Base-by-base conservation (phyloP, 148 eudicot species). In the Arbutus unedo region DNA sequence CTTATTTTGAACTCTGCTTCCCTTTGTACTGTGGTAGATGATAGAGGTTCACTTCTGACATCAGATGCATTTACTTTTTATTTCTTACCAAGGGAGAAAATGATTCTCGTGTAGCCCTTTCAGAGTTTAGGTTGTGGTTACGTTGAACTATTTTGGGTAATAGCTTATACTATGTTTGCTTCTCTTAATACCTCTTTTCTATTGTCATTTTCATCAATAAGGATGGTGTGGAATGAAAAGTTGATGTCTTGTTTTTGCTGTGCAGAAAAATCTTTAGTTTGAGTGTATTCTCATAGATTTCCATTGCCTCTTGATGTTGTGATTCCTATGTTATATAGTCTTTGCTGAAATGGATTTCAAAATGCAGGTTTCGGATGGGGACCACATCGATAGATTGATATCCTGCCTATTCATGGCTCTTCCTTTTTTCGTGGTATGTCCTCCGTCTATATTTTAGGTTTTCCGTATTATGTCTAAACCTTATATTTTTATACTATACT, bases 401-500 rank as follows among this genome's bases (percentile, higher is more conserved):
- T 87, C 97, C 82, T 96, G 99, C 90, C 89, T 90, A 31, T 92
- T 87, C 86, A 92, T 96, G 86, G 93, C 99, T 79, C 86, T 94
- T 81, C 99, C 99, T 71, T 90, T 93, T 84, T 96, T 94, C 87
- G 81, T 85, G 92, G 99, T 96, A 81, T 4, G 84, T 16, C 64
- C 80, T 66, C 13, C 76, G 56, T 50, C 68, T 18, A 48, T 68
- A 56, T 55, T 81, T 31, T 31, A 31, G 73, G 49, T 25, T 49
- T 57, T 1, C 59, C 4, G 41, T 15, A 57, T 78, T 68, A 68
- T 56, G 5, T 73, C 9, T 50, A 44, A 76, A 71, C 23, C 14
- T 31, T 68, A 43, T 50, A 70, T 25, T 75, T 81, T 8, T 77
- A 19, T 50, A 25, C 8, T 72, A 21, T 73, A 71, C 78, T 81